Base-by-base conservation (phyloP, 2,329 filamentous ascomycete genomes). In the Pseudogymnoascus sp. region DNA sequence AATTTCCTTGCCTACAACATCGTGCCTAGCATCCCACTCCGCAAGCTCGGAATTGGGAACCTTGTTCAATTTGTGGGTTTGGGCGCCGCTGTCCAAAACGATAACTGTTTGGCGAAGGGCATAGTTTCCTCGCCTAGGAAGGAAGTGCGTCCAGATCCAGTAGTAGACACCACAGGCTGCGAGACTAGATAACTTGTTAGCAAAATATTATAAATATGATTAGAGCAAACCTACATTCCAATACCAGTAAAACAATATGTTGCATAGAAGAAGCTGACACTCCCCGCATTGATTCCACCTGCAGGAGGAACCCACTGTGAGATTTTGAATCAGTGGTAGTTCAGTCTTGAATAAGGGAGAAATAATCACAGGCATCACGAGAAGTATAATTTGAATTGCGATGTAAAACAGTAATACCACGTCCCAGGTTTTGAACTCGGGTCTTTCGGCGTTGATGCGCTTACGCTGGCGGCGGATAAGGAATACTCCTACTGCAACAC, bases 201-300 rank as follows among this genome's bases (percentile, higher is more conserved):
- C n/a, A 43, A 18, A 5, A 45, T 38, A 33, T 28, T 40, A 49
- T 18, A 37, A 23, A 12, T 18, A 59, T 21, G 61, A 38, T 49
- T 38, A 59, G 40, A 52, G 12, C n/a, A 60, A n/a, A 82, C 83
- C 78, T 76, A 86, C 83, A 89, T 80, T 21, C 72, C 85, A 63
- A 90, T 80, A 0, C 88, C 87, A 0, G 84, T 81, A 0, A 85
- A 82, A 18, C 82, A 81, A 67, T 90, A 90, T 0, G 87, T 90
- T 1, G 80, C 87, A 66, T 90, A 91, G 83, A 85, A 91, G 73
- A 91, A 91, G 61, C 82, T 87, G 1, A 90, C 87, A 62, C 87
- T 83, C 0, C 87, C 88, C 0, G 81, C 83, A 35, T 81, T 80
- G 0, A 76, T 76, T 0, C 88, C 88, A 0, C 77, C 80, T 0